A percentile compares a stretch with the other conserved stretches of the same genome.
phyloP scores from a whole-genome alignment of 208 protist genomes.

The Trypanosoma conorhini region DNA sequence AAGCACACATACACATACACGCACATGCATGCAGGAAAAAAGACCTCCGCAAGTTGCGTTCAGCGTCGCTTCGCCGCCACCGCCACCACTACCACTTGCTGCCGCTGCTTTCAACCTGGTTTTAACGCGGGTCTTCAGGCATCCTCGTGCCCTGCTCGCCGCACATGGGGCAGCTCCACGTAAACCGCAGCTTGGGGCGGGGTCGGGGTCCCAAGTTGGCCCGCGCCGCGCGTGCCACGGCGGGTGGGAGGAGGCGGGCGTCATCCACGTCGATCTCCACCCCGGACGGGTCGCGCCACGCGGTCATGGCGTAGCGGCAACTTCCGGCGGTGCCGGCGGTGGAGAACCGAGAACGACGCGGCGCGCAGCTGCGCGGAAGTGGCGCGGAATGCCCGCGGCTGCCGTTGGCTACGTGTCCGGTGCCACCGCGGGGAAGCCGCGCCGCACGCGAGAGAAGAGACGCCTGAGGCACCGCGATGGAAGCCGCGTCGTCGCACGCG shows the following conservation, averaged over 20 bases:
- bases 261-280: conserved; percentile 26
- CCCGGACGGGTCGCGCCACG: conserved; percentile 7
- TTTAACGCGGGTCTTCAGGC: too few relatives aligned
- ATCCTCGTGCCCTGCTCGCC: too few relatives aligned
- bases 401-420: neutral
- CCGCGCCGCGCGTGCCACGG: neutral
- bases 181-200: too few relatives aligned
- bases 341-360: neutral
- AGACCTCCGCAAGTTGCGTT: too few relatives aligned
- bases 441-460: neutral
- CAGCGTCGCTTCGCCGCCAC: too few relatives aligned
- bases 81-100: too few relatives aligned
- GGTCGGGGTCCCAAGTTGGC: neutral
- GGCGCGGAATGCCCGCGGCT: neutral
- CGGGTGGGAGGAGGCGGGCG: neutral
- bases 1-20: too few relatives aligned
- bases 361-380: neutral
- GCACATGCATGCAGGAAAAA: too few relatives aligned
- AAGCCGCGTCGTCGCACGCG: neutral
- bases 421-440: neutral
- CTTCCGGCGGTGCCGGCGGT: too few relatives aligned
- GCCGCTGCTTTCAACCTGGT: too few relatives aligned
- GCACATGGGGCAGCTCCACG: too few relatives aligned
- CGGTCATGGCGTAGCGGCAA: neutral
- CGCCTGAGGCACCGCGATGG: neutral